Conservation (phyloP, 345 rosid genomes). For the Salix exigua region DNA sequence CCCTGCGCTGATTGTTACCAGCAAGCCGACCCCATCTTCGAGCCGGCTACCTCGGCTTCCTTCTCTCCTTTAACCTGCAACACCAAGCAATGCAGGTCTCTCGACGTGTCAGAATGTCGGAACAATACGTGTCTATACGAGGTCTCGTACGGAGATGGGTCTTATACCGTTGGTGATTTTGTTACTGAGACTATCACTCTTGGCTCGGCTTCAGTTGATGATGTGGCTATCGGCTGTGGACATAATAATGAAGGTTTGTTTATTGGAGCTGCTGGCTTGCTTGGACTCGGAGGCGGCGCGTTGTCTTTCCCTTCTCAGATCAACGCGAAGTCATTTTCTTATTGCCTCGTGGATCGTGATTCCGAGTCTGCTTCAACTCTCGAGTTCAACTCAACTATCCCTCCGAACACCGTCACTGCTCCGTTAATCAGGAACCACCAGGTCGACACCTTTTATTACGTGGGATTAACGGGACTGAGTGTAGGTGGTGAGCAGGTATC, state of each 20-base stretch:
- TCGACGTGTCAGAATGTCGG: constrained; percentile 65
- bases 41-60: constrained; percentile 65
- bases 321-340: constrained; percentile 58
- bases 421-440: constrained; percentile 64
- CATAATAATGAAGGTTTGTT: constrained; percentile 80
- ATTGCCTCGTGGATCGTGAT: constrained; percentile 91
- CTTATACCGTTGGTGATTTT: constrained; percentile 79
- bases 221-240: constrained; percentile 81
- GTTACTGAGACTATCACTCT: constrained; percentile 69
- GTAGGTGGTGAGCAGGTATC: constrained; percentile 62
- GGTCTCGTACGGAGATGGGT: constrained; percentile 89
- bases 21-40: constrained; percentile 81
- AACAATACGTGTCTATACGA: constrained; percentile 69
- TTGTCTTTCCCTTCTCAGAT: constrained; percentile 78
- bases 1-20: constrained; percentile 89
- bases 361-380: constrained; percentile 74
- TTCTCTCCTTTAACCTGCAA: constrained; percentile 60
- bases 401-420: constrained; percentile 52
- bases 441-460: constrained; percentile 70
- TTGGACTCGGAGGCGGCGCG: constrained; percentile 85
- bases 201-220: constrained; percentile 49
- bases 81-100: constrained; percentile 54
- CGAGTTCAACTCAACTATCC: constrained; percentile 44
- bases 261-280: constrained; percentile 79
- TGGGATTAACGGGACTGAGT: constrained; percentile 61